Evolutionary conservation across 805 yeast genomes (phyloP), one percentile per base, ranked within the genome.

Genomic region (Pichia manshurica): DNA sequence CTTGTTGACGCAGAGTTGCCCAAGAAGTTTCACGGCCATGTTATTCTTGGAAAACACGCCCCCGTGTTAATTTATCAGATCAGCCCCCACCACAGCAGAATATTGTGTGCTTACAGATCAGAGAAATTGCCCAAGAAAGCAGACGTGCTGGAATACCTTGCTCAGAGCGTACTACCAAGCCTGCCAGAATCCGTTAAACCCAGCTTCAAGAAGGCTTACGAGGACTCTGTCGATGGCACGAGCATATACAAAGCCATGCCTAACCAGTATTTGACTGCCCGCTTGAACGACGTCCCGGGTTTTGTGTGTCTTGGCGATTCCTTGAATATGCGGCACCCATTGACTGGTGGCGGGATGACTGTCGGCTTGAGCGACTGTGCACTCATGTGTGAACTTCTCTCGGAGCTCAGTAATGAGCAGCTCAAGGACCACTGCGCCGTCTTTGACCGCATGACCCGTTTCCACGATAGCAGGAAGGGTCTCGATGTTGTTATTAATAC

Each of bases 281-380:
- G 78, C 48, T 72, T 73, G 44, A 90, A 88, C 61, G 71, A 71
- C 28, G 73, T 78, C 38, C 82, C 81, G 10, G 99, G 99, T 12
- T 69, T 88, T 41, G 72, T 93, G 33, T 74, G 91, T 55, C 62
- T 93, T 32, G 99, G 99, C 42, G 99, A 93, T 64, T 87, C 99
- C 2, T 73, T 90, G 56, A 93, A 93, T 65, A 93, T 93, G 97
- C 78, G 99, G 64, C 99, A 93, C 64, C 99, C 99, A 23, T 76
- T 93, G 52, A 93, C 98, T 1, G 99, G 99, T 45, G 99, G 99
- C 54, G 99, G 99, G 52, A 93, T 93, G 99, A 89, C 98, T 22
- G 99, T 93, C 38, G 97, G 96, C 2, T 71, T 93, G 51, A 86
- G 82, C 61, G 99, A 93, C 65, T 86, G 87, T 4, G 84, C 76